Evolutionary conservation across 2,329 filamentous ascomycete genomes (phyloP).

Genomic region (Beauveria sp.): DNA sequence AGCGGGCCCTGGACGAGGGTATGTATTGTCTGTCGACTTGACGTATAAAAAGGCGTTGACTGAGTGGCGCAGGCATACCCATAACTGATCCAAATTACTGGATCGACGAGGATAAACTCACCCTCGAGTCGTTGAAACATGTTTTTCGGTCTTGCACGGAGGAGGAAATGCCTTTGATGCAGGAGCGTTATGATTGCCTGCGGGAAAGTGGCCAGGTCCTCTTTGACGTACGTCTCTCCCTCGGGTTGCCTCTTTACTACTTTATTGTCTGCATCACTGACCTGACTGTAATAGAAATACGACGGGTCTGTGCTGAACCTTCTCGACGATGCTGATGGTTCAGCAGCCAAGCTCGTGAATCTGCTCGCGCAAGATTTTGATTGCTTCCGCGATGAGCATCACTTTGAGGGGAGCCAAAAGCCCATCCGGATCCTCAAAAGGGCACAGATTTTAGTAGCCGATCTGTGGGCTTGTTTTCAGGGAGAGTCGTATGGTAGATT

Average conservation of each 20-base stretch:
- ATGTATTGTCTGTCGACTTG: conserved; percentile 13
- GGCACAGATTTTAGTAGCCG: conserved; percentile 91
- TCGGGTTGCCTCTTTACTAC: not conserved
- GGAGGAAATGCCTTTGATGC: conserved; percentile 78
- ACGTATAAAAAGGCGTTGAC: conserved; percentile 4
- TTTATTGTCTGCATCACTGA: not conserved
- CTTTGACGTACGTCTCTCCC: conserved; percentile 50
- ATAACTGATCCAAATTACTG: conserved; percentile 87
- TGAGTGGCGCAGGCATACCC: conserved; percentile 56
- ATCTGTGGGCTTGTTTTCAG: conserved; percentile 93
- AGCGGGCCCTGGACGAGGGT: conserved; percentile 82
- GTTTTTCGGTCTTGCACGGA: conserved; percentile 82
- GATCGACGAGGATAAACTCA: conserved; percentile 68
- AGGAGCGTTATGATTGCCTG: conserved; percentile 69
- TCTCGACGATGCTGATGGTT: conserved; percentile 65
- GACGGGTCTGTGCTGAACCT: conserved; percentile 65
- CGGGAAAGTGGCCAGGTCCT: conserved; percentile 77
- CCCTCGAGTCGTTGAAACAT: conserved; percentile 61
- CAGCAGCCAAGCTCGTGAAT: conserved; percentile 80
- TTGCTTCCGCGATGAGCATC: conserved; percentile 77
- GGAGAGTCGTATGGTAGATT: conserved; percentile 74
- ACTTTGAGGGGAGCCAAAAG: conserved; percentile 61
- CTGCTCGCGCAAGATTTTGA: conserved; percentile 72
- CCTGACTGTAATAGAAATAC: conserved; percentile 52
- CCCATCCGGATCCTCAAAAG: conserved; percentile 81